Base-by-base conservation (phyloP, 352 stramenopile species). In the Phytopythium vexans region DNA sequence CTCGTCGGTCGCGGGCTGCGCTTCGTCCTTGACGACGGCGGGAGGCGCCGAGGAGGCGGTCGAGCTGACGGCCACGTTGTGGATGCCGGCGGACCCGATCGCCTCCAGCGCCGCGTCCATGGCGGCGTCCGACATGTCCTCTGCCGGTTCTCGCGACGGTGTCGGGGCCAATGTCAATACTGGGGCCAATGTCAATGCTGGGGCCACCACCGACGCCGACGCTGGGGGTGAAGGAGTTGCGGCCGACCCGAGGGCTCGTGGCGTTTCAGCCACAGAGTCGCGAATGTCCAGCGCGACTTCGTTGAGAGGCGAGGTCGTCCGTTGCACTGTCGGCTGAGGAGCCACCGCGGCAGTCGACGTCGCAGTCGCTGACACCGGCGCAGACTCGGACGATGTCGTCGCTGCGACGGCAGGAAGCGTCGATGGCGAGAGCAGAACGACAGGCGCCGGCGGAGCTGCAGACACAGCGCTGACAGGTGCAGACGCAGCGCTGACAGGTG, bases 231-330 rank as follows among this genome's bases (percentile, higher is more conserved):
- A 27, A 27, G 21, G 21, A 27, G 21, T 27, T 2, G 21, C 21
- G 21, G 21, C 21, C 21, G 21, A 27, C 21, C 21, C 21, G 21
- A 27, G 21, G 21, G 42, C 33, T 41, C 12, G 35, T 15, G 14
- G 21, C 36, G 44, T 40, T 32, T 43, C 10, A 36, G 31, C 57
- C 43, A 46, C 62, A 10, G 68, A 81, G 36, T 72, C 58, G 9
- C 58, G 56, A 44, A 78, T 69, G 34, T 81, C 66, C 45, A 81
- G 72, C 8, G 68, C 54, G 16, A 78, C 65, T 8, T 75, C 66
- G 8, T 44, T 41, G 5, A 33, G 37, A 16, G 53, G 40, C 0
- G 52, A 32, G 10, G 57, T 35, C 9, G 37, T 45, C 1, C 53
- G 54, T 41, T 39, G 36, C 15, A 58, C 47, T 14, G 54, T 51